Conservation (phyloP, 148 eudicot genomes). For the Vaccinium corymbosum region DNA sequence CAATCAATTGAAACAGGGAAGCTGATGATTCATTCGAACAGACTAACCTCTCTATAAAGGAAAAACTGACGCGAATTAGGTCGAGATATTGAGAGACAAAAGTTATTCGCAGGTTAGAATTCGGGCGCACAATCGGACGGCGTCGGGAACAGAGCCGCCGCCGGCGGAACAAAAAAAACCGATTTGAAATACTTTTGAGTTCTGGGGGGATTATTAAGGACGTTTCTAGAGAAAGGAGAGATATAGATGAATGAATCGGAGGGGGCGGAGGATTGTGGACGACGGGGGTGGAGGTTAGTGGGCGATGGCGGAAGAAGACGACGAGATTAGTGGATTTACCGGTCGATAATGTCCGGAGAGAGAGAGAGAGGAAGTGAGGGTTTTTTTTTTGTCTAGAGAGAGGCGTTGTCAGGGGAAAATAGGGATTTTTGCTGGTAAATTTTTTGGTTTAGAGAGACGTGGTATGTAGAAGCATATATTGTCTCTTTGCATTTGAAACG, state of each 20-base stretch:
- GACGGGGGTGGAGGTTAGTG: conserved; percentile 20
- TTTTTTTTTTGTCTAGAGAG: conserved; percentile 9
- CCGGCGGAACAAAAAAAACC: conserved; percentile 6
- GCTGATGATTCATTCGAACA: conserved; percentile 5
- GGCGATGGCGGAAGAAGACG: conserved; percentile 16
- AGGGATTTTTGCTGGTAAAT: conserved; percentile 12
- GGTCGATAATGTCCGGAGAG: conserved; percentile 24
- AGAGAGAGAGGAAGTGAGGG: conserved; percentile 6
- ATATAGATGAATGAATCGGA: not conserved
- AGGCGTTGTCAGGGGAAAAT: conserved; percentile 16
- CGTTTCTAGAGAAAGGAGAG: not conserved
- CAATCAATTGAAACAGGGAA: conserved; percentile 11
- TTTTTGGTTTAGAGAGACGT: conserved; percentile 13
- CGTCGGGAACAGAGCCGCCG: conserved; percentile 25
- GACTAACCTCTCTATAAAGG: conserved; percentile 18
- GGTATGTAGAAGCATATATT: not conserved
- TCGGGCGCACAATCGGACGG: conserved; percentile 21
- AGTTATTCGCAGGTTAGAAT: conserved; percentile 15
- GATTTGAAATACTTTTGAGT: not conserved
- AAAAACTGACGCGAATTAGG: conserved; percentile 10
- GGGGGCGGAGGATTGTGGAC: conserved; percentile 6
- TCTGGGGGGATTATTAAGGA: not conserved
- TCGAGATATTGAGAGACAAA: not conserved
- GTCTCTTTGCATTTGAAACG: not conserved
- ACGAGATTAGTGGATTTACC: conserved; percentile 45